phyloP scores from a whole-genome alignment of 371 early-diverging fungal species.

The Apophysomyces ossiformis region DNA sequence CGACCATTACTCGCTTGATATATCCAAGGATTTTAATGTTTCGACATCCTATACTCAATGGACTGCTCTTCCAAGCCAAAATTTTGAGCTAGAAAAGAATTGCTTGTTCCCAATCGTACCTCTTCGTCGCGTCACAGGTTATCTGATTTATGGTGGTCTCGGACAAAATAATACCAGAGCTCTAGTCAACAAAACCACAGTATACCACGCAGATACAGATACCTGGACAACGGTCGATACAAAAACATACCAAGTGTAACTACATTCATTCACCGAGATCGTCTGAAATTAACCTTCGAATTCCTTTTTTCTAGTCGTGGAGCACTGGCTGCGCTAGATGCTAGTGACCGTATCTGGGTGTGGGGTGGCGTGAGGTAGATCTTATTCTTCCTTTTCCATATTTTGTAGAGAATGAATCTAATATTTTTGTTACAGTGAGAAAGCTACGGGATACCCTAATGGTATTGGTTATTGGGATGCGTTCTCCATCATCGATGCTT shows the following conservation, averaged over 20 bases:
- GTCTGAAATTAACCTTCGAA: background rate
- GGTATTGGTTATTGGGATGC: background rate
- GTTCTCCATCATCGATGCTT: background rate
- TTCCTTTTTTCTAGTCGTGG: background rate
- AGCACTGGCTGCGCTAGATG: background rate
- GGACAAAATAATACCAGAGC: background rate
- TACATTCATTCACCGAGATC: background rate
- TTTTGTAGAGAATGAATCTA: background rate
- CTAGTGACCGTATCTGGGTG: background rate
- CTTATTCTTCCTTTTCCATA: background rate
- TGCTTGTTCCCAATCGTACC: background rate
- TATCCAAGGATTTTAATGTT: background rate
- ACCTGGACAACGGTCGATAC: conserved; percentile 1
- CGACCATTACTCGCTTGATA: conserved; percentile 5
- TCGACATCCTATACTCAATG: background rate
- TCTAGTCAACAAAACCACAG: background rate
- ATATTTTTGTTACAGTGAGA: background rate
- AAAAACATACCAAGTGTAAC: background rate
- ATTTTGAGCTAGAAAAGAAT: background rate
- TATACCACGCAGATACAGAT: background rate
- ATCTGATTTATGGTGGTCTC: background rate
- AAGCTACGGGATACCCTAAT: background rate
- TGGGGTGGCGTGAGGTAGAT: conserved; percentile 2
- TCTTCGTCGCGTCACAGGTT: background rate
- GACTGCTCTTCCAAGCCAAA: background rate